Base-by-base conservation (phyloP, 371 early-diverging fungal genomes). In the Rhizopus sp. region DNA sequence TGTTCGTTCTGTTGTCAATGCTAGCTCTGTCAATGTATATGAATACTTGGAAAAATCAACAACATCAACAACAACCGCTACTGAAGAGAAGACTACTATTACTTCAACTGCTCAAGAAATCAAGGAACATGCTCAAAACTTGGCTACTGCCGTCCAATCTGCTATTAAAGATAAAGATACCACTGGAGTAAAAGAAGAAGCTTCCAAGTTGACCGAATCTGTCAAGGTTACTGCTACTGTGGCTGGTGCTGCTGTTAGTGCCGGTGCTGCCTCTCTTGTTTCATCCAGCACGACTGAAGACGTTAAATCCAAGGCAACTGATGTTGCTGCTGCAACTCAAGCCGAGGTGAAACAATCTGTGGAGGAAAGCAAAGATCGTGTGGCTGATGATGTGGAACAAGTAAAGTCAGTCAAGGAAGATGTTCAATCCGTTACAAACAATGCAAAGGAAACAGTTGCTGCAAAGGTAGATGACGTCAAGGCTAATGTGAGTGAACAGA, bases 371-470 rank as follows among this genome's bases (percentile, higher is more conserved):
- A 51, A 50, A 16, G 37, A 32, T 35, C n/a, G 15, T 23, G 50
- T 44, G 9, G 42, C 32, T 45, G 57, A 39, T 31, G 51, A 42
- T 5, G 40, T 50, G 9, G 51, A 64, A 41, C 46, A 59, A 34
- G 56, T 56, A 7, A 46, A 60, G 49, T 50, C n/a, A 55, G 51
- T 51, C 55, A 62, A 46, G 15, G 10, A 35, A 7, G 39, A 53
- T n/a, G 33, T 38, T 44, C 16, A 54, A 39, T 17, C 55, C 6
- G 8, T 42, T 17, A 32, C 47, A 29, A 32, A 57, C 51, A 9
- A 47, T 5, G 55, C 45, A 8, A 51, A 62, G 30, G 33, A 56
- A 15, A 31, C 56, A n/a, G 44, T 50, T 15, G 39, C 38, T 42
- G 15, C 44, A 7, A 59, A 46, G 8, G 57, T 49, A 8, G 16